These are phyloP conservation scores for Cenococcum geophilum DNA, from an alignment of 495 filamentous ascomycete genomes.

Conservation along the genomic window DNA sequence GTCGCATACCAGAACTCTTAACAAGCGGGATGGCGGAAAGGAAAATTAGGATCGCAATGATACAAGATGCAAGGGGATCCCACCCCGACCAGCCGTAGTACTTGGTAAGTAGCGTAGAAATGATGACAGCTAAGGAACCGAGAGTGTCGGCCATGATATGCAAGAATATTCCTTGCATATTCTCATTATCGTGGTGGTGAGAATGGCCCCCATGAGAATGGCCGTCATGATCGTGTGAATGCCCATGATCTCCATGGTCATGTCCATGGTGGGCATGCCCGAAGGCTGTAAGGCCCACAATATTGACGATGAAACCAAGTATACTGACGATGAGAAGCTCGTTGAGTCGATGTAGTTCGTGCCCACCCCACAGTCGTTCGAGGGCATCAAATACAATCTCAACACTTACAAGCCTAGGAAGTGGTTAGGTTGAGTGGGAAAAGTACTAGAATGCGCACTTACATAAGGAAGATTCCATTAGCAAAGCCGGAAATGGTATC, in stretches of 20 bases:
- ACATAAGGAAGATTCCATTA: slow-evolving; percentile 96
- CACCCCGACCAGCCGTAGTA: slow-evolving; percentile 87
- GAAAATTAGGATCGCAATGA: slow-evolving; percentile 91
- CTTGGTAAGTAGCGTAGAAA: slow-evolving; percentile 82
- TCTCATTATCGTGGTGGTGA: slow-evolving; percentile 80
- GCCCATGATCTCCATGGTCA: slow-evolving; percentile 26
- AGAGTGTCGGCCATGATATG: slow-evolving; percentile 94
- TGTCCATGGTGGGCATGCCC: slow-evolving; percentile 67
- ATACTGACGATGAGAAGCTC: slow-evolving; percentile 85
- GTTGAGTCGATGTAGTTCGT: slow-evolving; percentile 71
- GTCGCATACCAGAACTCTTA: slow-evolving; percentile 67
- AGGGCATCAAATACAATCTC: slow-evolving; percentile 96
- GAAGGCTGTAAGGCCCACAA: slow-evolving; percentile 87
- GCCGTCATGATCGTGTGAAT: slow-evolving; percentile 20
- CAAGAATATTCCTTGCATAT: slow-evolving; percentile 98
- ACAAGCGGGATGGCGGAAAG: slow-evolving; percentile 83
- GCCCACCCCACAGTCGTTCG: slow-evolving; percentile 74
- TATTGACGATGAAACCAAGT: slow-evolving; percentile 78
- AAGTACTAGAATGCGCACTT: slow-evolving; percentile 30
- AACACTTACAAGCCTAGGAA: slow-evolving; percentile 73
- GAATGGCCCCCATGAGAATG: slow-evolving; percentile 31
- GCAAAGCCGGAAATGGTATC: slow-evolving; percentile 94
- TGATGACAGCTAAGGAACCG: slow-evolving; percentile 88
- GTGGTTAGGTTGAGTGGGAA: slow-evolving; percentile 31
- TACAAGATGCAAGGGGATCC: slow-evolving; percentile 87